A percentile compares a stretch with the other conserved stretches of the same genome.
Evolutionary conservation across 495 filamentous ascomycete species (phyloP).

Genomic region (Jackrogersella multiformis): DNA sequence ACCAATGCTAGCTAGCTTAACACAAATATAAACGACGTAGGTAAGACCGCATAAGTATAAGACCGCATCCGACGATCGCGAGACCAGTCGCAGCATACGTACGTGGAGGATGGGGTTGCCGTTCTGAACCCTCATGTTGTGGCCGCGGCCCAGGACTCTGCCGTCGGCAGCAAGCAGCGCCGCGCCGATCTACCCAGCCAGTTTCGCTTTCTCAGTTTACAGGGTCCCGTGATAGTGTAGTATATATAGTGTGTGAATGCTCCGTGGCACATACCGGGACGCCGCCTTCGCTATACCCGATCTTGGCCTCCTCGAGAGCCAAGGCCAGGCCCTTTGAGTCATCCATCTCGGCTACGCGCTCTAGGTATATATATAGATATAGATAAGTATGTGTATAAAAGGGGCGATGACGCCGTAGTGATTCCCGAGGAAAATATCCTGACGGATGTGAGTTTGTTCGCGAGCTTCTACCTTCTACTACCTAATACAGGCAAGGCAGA

Average conservation of each 20-base stretch:
- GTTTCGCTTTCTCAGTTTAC: background rate
- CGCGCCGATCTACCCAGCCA: constrained; percentile 70
- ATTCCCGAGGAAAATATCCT: too few species aligned
- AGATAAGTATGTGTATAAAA: too few species aligned
- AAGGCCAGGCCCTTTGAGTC: constrained; percentile 63
- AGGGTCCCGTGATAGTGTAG: too few species aligned
- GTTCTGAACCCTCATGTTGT: constrained; percentile 84
- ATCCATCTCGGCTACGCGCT: constrained; percentile 55
- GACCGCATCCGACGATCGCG: background rate
- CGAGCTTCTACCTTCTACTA: background rate
- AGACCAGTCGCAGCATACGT: constrained; percentile 34
- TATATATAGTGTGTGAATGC: too few species aligned
- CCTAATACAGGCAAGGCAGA: background rate
- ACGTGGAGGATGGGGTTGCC: constrained; percentile 80
- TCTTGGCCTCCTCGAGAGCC: constrained; percentile 81
- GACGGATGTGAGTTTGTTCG: background rate
- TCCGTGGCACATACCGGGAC: constrained; percentile 62
- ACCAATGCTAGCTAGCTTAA: background rate
- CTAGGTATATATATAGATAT: too few species aligned
- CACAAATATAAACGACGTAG: too few species aligned
- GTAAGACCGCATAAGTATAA: too few species aligned
- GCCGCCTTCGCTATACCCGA: constrained; percentile 76
- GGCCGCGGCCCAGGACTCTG: constrained; percentile 78
- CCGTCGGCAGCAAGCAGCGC: constrained; percentile 75
- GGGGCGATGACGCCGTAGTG: too few species aligned